Conservation (phyloP, 352 stramenopile genomes). For the Aphanomyces euteiches region DNA sequence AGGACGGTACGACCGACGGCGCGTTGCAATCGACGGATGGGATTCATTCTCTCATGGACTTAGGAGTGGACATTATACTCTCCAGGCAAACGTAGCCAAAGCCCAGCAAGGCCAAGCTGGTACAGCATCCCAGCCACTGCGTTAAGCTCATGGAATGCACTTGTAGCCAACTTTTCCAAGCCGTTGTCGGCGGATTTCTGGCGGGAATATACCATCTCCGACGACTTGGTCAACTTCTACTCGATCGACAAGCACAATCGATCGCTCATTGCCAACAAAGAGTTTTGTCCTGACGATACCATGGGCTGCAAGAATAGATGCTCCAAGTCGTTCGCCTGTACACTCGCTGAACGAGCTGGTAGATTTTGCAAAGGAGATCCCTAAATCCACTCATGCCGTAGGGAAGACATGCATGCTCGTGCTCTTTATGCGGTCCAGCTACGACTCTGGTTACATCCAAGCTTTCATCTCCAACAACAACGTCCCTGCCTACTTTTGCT, state of each 20-base stretch:
- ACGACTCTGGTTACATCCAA: constrained; percentile 29
- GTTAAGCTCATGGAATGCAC: background rate
- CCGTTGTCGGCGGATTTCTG: constrained; percentile 13
- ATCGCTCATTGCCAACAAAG: background rate
- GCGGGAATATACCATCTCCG: background rate
- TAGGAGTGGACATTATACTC: constrained; percentile 7
- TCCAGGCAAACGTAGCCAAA: constrained; percentile 1
- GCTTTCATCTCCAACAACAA: constrained; percentile 27
- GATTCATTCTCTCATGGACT: background rate
- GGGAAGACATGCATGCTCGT: constrained; percentile 27
- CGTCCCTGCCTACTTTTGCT: constrained; percentile 31
- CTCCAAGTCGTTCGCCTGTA: background rate
- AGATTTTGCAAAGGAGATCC: background rate
- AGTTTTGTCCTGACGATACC: background rate
- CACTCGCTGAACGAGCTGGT: too few species aligned
- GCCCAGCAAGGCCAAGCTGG: background rate
- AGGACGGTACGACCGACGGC: background rate
- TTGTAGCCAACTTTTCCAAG: background rate
- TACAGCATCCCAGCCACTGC: background rate
- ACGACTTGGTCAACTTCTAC: background rate
- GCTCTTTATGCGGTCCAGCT: background rate
- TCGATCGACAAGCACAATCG: background rate
- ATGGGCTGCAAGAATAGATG: background rate
- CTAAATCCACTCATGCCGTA: background rate
- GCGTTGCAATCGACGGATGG: background rate